A percentile compares a stretch with the other conserved stretches of the same genome.
phyloP scores from a whole-genome alignment of 257 asterid genomes.

The Leptodermis oblonga region DNA sequence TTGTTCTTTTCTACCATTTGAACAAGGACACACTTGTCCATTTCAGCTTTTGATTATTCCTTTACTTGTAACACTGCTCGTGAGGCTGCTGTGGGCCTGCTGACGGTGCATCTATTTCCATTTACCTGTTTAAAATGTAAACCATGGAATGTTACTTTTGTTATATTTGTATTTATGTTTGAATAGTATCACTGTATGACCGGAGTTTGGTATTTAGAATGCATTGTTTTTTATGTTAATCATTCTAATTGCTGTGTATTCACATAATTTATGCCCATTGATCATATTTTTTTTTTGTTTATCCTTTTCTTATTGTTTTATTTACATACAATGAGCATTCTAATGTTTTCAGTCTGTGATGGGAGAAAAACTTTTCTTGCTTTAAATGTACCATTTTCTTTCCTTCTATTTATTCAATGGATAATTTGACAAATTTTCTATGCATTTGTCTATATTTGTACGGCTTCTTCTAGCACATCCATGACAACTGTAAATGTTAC shows the following conservation, averaged over 20 bases:
- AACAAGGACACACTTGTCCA: neutral
- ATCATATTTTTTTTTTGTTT: neutral
- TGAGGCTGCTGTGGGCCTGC: neutral
- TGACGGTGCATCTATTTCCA: neutral
- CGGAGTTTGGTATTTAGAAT: neutral
- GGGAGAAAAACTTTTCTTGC: neutral
- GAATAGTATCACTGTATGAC: neutral
- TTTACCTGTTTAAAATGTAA: too few species aligned
- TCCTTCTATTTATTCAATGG: neutral
- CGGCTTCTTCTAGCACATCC: neutral
- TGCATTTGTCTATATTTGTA: neutral
- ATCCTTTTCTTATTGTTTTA: too few species aligned
- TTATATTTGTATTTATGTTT: neutral
- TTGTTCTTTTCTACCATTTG: neutral
- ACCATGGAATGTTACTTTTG: neutral
- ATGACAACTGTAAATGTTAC: neutral
- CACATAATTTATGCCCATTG: neutral
- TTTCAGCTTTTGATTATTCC: neutral
- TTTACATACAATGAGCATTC: neutral
- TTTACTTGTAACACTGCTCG: neutral
- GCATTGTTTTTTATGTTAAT: too few species aligned
- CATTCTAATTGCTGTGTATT: neutral
- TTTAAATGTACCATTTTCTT: neutral
- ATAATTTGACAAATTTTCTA: neutral
- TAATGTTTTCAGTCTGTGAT: neutral